These are phyloP conservation scores for Didymella pomorum DNA, from an alignment of 2,329 filamentous ascomycete species.

Conservation along the genomic window DNA sequence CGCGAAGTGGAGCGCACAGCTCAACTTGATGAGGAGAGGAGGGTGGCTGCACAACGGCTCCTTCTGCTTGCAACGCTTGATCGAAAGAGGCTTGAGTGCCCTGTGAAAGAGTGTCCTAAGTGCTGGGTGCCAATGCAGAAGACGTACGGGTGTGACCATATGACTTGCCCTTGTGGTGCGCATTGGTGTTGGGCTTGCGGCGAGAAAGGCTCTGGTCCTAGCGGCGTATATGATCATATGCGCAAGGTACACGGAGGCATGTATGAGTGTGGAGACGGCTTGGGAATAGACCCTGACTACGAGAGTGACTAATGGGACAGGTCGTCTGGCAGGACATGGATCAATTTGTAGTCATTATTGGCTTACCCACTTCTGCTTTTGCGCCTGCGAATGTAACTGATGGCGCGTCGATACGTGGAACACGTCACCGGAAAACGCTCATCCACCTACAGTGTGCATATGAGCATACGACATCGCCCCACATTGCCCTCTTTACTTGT, in stretches of 20 bases:
- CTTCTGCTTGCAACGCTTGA: not conserved
- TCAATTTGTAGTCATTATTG: not conserved
- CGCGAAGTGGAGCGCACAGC: not conserved
- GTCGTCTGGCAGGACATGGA: too few species aligned
- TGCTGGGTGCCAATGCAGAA: constrained; percentile 51
- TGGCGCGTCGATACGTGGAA: not conserved
- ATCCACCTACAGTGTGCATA: not conserved
- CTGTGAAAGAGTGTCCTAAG: constrained; percentile 48
- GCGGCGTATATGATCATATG: constrained; percentile 53
- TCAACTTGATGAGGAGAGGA: not conserved
- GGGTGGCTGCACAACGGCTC: constrained; percentile 1
- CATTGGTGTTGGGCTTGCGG: constrained; percentile 57
- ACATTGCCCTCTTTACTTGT: not conserved
- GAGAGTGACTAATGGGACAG: too few species aligned
- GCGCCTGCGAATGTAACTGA: not conserved
- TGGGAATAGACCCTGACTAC: too few species aligned
- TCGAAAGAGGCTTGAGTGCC: constrained; percentile 33
- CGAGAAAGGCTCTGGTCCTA: constrained; percentile 24
- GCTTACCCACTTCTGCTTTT: not conserved
- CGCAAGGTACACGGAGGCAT: constrained; percentile 1
- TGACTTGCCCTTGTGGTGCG: constrained; percentile 44
- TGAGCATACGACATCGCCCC: not conserved
- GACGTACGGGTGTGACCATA: constrained; percentile 51
- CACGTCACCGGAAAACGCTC: not conserved
- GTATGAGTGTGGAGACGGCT: not conserved